Evolutionary conservation across 768 basidiomycete genomes (phyloP).

Genomic region (Boletus pseudopeckii): DNA sequence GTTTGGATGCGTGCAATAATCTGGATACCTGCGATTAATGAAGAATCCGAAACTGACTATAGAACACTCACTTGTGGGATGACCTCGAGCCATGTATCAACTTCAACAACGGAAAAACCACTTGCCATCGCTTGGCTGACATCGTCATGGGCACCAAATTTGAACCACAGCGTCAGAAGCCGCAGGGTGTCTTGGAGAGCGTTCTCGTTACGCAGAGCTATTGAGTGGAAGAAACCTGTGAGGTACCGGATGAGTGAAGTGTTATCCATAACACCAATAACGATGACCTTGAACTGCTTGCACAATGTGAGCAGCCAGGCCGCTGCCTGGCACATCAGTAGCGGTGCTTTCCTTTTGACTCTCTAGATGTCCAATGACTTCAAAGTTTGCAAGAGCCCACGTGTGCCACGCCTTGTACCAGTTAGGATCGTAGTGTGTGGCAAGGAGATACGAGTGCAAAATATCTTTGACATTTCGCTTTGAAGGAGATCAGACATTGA

Average conservation of each 20-base stretch:
- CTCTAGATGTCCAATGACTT: conserved; percentile 83
- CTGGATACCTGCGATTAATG: conserved; percentile 37
- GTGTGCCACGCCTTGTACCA: conserved; percentile 99
- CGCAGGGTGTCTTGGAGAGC: conserved; percentile 93
- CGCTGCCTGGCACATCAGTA: conserved; percentile 55
- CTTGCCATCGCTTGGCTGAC: conserved; percentile 86
- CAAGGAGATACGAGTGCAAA: conserved; percentile 76
- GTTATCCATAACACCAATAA: not conserved
- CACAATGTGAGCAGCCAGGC: conserved; percentile 79
- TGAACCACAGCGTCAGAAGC: conserved; percentile 96
- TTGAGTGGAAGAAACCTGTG: conserved; percentile 91
- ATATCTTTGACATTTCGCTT: conserved; percentile 82
- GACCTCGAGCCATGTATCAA: conserved; percentile 98
- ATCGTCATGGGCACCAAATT: conserved; percentile 86
- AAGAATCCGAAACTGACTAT: not conserved
- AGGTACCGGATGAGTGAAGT: conserved; percentile 7
- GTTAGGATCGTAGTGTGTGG: conserved; percentile 87
- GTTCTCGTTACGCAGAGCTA: conserved; percentile 83
- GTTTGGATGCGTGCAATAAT: conserved; percentile 99
- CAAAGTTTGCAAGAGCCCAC: conserved; percentile 96
- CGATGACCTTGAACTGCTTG: conserved; percentile 83
- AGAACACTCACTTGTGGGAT: conserved; percentile 78
- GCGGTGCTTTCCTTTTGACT: conserved; percentile 53
- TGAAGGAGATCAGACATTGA: conserved; percentile 10
- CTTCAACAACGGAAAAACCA: conserved; percentile 85